Base-by-base conservation (phyloP, 176 grass and related monocot genomes). In the Dactylis glomerata region DNA sequence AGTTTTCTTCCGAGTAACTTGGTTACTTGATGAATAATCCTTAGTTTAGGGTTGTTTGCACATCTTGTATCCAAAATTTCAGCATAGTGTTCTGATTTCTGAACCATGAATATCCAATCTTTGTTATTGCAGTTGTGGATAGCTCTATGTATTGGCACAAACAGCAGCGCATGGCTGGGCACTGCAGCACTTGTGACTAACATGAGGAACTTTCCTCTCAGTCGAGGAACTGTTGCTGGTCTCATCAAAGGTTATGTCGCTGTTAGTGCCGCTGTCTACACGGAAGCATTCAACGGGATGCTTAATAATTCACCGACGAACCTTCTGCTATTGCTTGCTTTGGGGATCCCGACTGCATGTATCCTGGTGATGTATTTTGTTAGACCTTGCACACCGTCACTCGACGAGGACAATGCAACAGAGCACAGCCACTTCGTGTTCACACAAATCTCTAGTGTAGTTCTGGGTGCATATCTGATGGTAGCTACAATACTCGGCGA, bases 151-250 rank as follows among this genome's bases (percentile, higher is more conserved):
- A 89, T 98, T 30, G 96, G 82, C 28, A 95, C 96, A 10, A 98
- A 98, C 83, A 98, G 96, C 87, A 92, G 93, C 40, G 93, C 96
- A 81, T 98, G 96, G 96, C 81, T 95, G 66, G 91, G 89, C 51
- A 98, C 96, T 24, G 93, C 87, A 3, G 91, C 88, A 2, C 88
- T 98, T 66, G 96, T 98, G 67, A 98, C 93, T 81, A 98, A 98
- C 86, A 95, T 98, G 93, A 89, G 89, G 66, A 98, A 98, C 61
- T 98, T 98, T 32, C 96, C 96, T 61, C 88, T 95, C 30, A 98
- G 89, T 30, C 87, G 96, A 66, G 96, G 96, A 56, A 94, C 91
- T 38, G 93, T 98, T 79, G 91, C 96, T 47, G 93, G 96, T 74
- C 88, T 98, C 57, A 87, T 98, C 75, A 98, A 98, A 81, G 96